These are phyloP conservation scores for Emmonsia crescens DNA, from an alignment of 2,329 filamentous ascomycete species.

Conservation along the genomic window DNA sequence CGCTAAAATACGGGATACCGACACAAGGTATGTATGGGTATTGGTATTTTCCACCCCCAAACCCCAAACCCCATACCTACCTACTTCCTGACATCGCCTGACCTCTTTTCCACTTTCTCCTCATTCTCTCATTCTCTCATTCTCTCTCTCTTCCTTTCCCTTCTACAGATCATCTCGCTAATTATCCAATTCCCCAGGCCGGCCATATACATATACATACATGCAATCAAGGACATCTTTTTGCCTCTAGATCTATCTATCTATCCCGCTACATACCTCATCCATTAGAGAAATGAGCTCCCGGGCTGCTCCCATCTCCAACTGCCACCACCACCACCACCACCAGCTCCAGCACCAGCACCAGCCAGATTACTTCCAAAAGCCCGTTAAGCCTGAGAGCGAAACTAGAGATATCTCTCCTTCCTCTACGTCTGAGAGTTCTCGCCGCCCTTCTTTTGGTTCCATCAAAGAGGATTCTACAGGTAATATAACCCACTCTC, in stretches of 20 bases:
- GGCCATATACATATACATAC: slow-evolving; percentile 17
- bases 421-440: slow-evolving; percentile 28
- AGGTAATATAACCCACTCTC: slow-evolving; percentile 19
- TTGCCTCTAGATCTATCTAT: slow-evolving; percentile 19
- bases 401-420: slow-evolving; percentile 25
- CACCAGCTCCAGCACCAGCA: not conserved
- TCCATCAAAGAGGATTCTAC: slow-evolving; percentile 35
- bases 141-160: slow-evolving; percentile 7
- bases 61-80: not conserved
- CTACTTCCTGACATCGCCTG: not conserved
- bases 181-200: slow-evolving; percentile 6
- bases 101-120: not conserved
- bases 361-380: not conserved
- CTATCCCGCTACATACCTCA: slow-evolving; percentile 14
- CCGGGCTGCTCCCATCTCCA: not conserved
- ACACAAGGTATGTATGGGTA: not conserved
- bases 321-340: not conserved
- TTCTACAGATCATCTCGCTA: not conserved
- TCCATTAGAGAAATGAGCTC: not conserved
- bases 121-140: not conserved
- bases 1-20: not conserved
- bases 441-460: slow-evolving; percentile 31
- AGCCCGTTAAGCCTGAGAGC: slow-evolving; percentile 6
- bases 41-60: not conserved
- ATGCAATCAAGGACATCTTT: slow-evolving; percentile 13